These are phyloP conservation scores for Adansonia madagascariensis DNA, from an alignment of 441 rosid genomes.

Conservation along the genomic window DNA sequence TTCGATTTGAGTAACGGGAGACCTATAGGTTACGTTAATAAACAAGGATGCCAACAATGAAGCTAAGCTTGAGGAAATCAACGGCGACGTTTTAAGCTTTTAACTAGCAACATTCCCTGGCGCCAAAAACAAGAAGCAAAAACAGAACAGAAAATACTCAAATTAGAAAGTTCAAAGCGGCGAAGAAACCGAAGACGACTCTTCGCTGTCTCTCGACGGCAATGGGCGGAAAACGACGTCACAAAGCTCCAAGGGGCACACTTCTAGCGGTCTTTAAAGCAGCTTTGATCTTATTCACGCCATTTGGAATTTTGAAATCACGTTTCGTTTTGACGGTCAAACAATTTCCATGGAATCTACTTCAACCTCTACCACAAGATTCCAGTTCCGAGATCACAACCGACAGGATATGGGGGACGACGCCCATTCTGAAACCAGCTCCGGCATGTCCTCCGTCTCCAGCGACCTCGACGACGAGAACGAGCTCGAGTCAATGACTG, in stretches of 20 bases:
- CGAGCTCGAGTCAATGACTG: slow-evolving; percentile 63
- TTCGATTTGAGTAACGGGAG: no score
- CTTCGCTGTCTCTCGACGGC: slow-evolving; percentile 9
- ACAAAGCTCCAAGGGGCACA: slow-evolving; percentile 30
- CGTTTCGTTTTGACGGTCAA: slow-evolving; percentile 14
- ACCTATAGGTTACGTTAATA: no score
- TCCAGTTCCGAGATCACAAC: slow-evolving; percentile 62
- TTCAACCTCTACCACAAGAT: slow-evolving; percentile 41
- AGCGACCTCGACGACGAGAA: slow-evolving; percentile 37
- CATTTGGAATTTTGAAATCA: slow-evolving; percentile 2
- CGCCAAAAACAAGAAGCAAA: slow-evolving; percentile 13
- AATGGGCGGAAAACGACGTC: slow-evolving; percentile 45
- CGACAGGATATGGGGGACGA: slow-evolving; percentile 40
- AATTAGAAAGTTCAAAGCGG: background rate
- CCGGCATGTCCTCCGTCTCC: slow-evolving; percentile 45
- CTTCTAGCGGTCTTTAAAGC: slow-evolving; percentile 22
- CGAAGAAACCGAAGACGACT: slow-evolving; percentile 44
- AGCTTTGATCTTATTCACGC: slow-evolving; percentile 4
- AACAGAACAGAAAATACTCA: background rate
- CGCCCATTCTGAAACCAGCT: slow-evolving; percentile 38
- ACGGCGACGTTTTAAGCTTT: background rate
- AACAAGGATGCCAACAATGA: no score
- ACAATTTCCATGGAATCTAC: slow-evolving; percentile 47
- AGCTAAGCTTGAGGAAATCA: background rate
- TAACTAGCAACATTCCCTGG: background rate